Percentiles rank a stretch among this genome's conserved stretches.
phyloP scores from a whole-genome alignment of 2,329 filamentous ascomycete species.

The Neoascochyta sp. region DNA sequence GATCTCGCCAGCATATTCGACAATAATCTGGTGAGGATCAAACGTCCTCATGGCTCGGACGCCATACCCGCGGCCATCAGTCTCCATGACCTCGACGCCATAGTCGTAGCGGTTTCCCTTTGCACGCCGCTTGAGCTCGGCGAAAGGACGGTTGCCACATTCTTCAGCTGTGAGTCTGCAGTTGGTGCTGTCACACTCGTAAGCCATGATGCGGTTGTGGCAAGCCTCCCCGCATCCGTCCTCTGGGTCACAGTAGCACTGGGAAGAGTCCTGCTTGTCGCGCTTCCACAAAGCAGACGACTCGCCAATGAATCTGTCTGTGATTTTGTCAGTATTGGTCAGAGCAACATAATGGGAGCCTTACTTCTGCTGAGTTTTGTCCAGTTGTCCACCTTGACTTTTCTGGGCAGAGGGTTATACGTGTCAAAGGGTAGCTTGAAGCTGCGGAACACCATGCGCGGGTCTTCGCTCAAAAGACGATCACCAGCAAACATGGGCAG shows the following conservation, averaged over 20 bases:
- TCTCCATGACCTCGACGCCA: slow-evolving; percentile 93
- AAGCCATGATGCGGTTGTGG: slow-evolving; percentile 94
- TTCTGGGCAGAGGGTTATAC: slow-evolving; percentile 79
- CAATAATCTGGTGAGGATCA: slow-evolving; percentile 86
- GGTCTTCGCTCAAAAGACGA: slow-evolving; percentile 62
- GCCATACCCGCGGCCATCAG: slow-evolving; percentile 80
- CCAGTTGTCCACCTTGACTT: slow-evolving; percentile 92
- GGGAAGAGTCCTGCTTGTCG: slow-evolving; percentile 69
- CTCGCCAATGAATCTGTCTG: slow-evolving; percentile 87
- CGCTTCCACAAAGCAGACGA: slow-evolving; percentile 78
- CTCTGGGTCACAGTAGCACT: slow-evolving; percentile 54
- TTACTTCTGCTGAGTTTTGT: slow-evolving; percentile 85
- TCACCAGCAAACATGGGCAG: slow-evolving; percentile 75
- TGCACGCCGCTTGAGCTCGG: slow-evolving; percentile 66
- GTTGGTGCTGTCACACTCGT: slow-evolving; percentile 89
- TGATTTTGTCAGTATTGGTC: slow-evolving; percentile 4
- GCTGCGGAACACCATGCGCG: slow-evolving; percentile 53
- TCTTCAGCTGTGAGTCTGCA: slow-evolving; percentile 71
- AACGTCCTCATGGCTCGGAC: slow-evolving; percentile 89
- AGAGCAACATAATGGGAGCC: slow-evolving; percentile 25
- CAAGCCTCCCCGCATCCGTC: slow-evolving; percentile 85
- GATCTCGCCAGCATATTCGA: slow-evolving; percentile 97
- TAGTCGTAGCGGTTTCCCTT: slow-evolving; percentile 80
- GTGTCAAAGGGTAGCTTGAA: slow-evolving; percentile 89
- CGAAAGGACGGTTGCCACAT: slow-evolving; percentile 87